These are phyloP conservation scores for Sextonia rubra DNA, from an alignment of 164 flowering plant genomes.

Conservation along the genomic window DNA sequence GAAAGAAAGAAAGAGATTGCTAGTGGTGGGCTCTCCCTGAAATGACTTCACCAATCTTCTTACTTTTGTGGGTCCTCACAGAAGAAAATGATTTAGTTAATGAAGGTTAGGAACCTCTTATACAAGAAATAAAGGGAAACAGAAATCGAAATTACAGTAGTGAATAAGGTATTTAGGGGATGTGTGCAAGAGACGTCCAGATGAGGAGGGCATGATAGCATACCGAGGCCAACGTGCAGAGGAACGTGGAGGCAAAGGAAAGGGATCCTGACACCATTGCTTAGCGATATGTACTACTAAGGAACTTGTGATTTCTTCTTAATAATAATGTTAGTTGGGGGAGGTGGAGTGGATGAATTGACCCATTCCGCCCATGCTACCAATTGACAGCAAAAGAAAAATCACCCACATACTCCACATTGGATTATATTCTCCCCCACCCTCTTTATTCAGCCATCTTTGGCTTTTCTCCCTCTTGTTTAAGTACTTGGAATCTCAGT, in stretches of 20 bases:
- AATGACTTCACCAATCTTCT: too few species aligned
- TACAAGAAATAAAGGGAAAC: conserved; percentile 10
- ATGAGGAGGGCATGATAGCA: conserved; percentile 20
- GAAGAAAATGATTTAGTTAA: too few species aligned
- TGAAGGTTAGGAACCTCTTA: conserved; percentile 9
- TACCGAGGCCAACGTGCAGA: conserved; percentile 10
- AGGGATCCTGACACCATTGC: conserved; percentile 29
- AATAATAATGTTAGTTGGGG: conserved; percentile 23
- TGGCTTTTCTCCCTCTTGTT: neutral
- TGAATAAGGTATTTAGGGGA: conserved; percentile 2
- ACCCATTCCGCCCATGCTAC: conserved; percentile 13
- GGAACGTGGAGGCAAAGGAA: conserved; percentile 32
- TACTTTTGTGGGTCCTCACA: too few species aligned
- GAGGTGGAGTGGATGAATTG: conserved; percentile 12
- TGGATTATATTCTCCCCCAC: conserved; percentile 3
- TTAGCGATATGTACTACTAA: conserved; percentile 9
- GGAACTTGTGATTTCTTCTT: conserved; percentile 16
- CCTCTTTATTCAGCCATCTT: conserved; percentile 3
- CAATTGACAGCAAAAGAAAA: neutral
- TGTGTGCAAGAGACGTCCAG: conserved; percentile 6
- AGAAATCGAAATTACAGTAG: conserved; percentile 1
- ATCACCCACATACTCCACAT: neutral
- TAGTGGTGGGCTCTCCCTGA: too few species aligned
- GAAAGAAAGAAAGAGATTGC: neutral
- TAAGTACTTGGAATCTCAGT: neutral